Percentiles rank a stretch among this genome's conserved stretches.
Evolutionary conservation across 2,329 filamentous ascomycete species (phyloP).

Genomic region (Hypomyces rosellus): DNA sequence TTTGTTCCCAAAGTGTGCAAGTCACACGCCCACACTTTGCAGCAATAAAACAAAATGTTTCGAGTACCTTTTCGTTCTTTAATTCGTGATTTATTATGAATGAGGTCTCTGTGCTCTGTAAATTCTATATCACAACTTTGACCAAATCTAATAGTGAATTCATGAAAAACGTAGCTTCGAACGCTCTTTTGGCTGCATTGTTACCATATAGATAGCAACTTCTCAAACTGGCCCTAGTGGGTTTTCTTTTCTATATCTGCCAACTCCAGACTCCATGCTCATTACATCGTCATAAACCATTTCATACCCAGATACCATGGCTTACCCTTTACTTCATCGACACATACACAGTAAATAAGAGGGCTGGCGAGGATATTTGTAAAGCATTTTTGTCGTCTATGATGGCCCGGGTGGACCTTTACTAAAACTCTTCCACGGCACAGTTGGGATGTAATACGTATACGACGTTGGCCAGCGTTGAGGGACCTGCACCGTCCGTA

Average conservation of each 20-base stretch:
- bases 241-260: not conserved
- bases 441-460: slow-evolving; percentile 96
- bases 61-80: not conserved
- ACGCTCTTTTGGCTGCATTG: slow-evolving; percentile 41
- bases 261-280: slow-evolving; percentile 14
- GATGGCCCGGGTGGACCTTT: too few relatives aligned
- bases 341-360: too few relatives aligned
- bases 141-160: too few relatives aligned
- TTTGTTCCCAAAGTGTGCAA: slow-evolving; percentile 7
- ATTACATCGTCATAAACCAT: slow-evolving; percentile 2
- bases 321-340: too few relatives aligned
- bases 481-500: slow-evolving; percentile 39
- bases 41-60: slow-evolving; percentile 11
- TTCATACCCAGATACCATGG: not conserved
- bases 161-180: too few relatives aligned
- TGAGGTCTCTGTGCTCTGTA: not conserved
- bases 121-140: not conserved
- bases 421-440: slow-evolving; percentile 60
- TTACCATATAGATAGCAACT: not conserved
- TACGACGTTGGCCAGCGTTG: slow-evolving; percentile 43
- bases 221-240: too few relatives aligned
- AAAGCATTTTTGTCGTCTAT: too few relatives aligned
- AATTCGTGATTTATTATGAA: not conserved
- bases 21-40: slow-evolving; percentile 4
- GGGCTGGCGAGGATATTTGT: too few relatives aligned